Conservation (phyloP, 2,329 filamentous ascomycete species). For the Trichophyton benhamiae region DNA sequence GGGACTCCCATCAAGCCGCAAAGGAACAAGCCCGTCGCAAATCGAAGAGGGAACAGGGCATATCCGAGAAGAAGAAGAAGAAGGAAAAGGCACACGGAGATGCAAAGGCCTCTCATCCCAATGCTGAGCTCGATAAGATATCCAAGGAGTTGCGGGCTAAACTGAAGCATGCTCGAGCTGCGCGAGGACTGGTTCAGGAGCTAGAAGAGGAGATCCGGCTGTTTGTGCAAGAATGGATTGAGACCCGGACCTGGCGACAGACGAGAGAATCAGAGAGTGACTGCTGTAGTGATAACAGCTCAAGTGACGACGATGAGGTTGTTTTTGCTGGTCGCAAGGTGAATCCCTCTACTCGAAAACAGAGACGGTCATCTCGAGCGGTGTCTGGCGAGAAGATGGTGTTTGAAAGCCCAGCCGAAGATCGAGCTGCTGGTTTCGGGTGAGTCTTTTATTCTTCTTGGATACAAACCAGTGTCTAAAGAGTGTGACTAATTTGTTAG, state of each 20-base stretch:
- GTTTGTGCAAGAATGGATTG: constrained; percentile 55
- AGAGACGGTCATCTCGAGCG: constrained; percentile 16
- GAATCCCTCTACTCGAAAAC: constrained; percentile 36
- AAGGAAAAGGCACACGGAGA: constrained; percentile 12
- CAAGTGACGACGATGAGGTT: constrained; percentile 65
- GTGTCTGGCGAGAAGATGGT: constrained; percentile 51
- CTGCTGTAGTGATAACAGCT: constrained; percentile 8
- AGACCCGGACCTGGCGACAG: constrained; percentile 37
- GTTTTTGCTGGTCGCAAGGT: constrained; percentile 68
- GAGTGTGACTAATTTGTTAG: constrained; percentile 31
- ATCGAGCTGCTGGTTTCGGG: constrained; percentile 70
- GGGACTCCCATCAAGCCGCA: constrained; percentile 51
- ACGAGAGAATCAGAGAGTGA: constrained; percentile 15
- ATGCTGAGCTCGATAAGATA: constrained; percentile 39
- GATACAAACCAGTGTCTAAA: not conserved
- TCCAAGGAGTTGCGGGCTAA: constrained; percentile 69
- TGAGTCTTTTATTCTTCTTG: constrained; percentile 35
- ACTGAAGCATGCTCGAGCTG: constrained; percentile 66
- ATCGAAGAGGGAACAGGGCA: constrained; percentile 13
- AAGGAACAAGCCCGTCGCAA: constrained; percentile 27
- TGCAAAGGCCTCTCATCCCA: constrained; percentile 27
- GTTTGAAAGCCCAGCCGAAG: constrained; percentile 66
- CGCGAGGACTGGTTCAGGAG: constrained; percentile 66
- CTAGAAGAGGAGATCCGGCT: constrained; percentile 72
- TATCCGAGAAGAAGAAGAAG: constrained; percentile 24